Percentiles rank a stretch among this genome's conserved stretches.
These are phyloP conservation scores for Talinum fruticosum DNA, from an alignment of 148 eudicot species.

Conservation along the genomic window DNA sequence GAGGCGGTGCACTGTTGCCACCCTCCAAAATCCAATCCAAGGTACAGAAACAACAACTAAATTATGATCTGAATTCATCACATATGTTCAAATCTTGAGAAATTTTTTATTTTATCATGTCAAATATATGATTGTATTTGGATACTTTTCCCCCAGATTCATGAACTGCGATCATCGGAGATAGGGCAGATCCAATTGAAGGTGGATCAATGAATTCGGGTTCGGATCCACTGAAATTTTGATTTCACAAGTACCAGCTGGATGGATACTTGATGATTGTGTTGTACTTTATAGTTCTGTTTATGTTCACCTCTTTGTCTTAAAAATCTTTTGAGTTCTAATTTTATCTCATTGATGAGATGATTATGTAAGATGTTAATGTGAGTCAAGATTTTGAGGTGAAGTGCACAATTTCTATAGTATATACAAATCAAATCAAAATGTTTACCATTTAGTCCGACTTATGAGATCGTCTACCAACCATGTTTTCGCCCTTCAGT, in stretches of 20 bases:
- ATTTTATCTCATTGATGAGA: not conserved
- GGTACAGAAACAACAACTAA: slow-evolving; percentile 27
- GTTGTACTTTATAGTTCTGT: not conserved
- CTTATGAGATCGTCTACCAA: not conserved
- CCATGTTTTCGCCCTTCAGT: not conserved
- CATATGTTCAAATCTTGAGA: not conserved
- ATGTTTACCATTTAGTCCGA: not conserved
- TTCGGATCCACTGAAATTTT: not conserved
- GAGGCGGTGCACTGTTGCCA: slow-evolving; percentile 43
- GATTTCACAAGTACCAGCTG: not conserved
- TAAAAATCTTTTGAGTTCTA: not conserved
- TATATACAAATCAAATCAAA: not conserved
- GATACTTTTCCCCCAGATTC: slow-evolving; percentile 9
- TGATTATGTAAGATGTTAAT: not conserved
- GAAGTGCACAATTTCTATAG: not conserved
- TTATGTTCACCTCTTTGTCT: not conserved
- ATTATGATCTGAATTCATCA: too few relatives aligned
- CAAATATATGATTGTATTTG: not conserved
- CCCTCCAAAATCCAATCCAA: slow-evolving; percentile 51
- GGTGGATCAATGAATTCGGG: slow-evolving; percentile 5
- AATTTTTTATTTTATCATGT: not conserved
- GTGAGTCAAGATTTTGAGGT: not conserved
- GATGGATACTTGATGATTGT: not conserved
- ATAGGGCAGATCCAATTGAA: slow-evolving; percentile 13
- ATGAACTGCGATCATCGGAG: slow-evolving; percentile 17